phyloP scores from a whole-genome alignment of 805 yeast genomes.

The Zygotorulaspora danielsina region DNA sequence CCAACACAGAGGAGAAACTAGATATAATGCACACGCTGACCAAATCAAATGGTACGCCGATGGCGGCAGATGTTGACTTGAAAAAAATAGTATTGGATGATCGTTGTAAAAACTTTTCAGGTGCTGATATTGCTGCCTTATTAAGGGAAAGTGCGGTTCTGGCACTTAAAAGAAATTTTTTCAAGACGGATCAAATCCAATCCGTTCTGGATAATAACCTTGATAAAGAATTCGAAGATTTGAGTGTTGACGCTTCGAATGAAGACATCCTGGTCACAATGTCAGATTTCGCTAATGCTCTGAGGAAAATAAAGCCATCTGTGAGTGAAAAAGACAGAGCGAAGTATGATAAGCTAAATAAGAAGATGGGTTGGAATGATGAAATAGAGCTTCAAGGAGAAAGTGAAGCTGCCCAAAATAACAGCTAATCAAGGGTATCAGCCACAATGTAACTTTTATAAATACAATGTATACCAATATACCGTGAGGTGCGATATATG shows the following conservation, averaged over 20 bases:
- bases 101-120: constrained; percentile 84
- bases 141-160: constrained; percentile 91
- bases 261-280: constrained; percentile 50
- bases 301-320: constrained; percentile 76
- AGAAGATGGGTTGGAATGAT: constrained; percentile 68
- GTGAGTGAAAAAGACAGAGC: constrained; percentile 80
- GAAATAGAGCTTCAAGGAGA: constrained; percentile 33
- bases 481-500: constrained; percentile 1
- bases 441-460: background rate
- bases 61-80: constrained; percentile 59
- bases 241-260: constrained; percentile 33
- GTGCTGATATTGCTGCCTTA: constrained; percentile 91
- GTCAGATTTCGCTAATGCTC: constrained; percentile 67
- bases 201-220: constrained; percentile 45
- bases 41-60: constrained; percentile 68
- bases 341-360: constrained; percentile 70
- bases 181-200: constrained; percentile 43
- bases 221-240: constrained; percentile 40
- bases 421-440: background rate
- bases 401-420: background rate
- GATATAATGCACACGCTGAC: constrained; percentile 81
- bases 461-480: constrained; percentile 2
- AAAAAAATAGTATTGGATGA: constrained; percentile 61
- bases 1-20: constrained; percentile 67
- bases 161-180: constrained; percentile 74